A percentile compares a stretch with the other conserved stretches of the same genome.
phyloP scores from a whole-genome alignment of 768 basidiomycete genomes.

The Podaxis rugospora region DNA sequence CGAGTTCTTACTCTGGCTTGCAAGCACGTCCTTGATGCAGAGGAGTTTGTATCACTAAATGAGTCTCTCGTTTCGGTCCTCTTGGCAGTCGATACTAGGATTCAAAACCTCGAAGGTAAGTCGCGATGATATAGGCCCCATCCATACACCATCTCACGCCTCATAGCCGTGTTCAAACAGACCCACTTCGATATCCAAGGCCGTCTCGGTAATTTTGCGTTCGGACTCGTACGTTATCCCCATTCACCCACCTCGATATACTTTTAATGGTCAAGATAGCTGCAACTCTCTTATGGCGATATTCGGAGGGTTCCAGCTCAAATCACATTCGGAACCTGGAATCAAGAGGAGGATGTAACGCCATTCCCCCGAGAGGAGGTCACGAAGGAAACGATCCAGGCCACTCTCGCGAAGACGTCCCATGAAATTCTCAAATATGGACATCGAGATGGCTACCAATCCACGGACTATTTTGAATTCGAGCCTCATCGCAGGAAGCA shows the following conservation, averaged over 20 bases:
- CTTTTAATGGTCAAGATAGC: slow-evolving; percentile 14
- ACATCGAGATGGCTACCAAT: slow-evolving; percentile 27
- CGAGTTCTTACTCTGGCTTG: slow-evolving; percentile 27
- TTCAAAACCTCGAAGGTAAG: slow-evolving; percentile 28
- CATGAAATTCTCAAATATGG: slow-evolving; percentile 26
- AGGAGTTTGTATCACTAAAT: slow-evolving; percentile 24
- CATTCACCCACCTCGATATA: neutral
- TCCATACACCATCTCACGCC: neutral
- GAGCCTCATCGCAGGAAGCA: slow-evolving; percentile 17
- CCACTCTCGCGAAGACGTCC: slow-evolving; percentile 7
- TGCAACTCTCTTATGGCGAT: slow-evolving; percentile 29
- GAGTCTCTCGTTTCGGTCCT: slow-evolving; percentile 27
- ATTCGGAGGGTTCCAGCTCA: slow-evolving; percentile 25
- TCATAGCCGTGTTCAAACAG: slow-evolving; percentile 29
- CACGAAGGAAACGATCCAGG: slow-evolving; percentile 15
- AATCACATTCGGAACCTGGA: slow-evolving; percentile 26
- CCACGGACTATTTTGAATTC: slow-evolving; percentile 28
- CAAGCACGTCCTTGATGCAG: slow-evolving; percentile 28
- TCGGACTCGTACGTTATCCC: slow-evolving; percentile 25
- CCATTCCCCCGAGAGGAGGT: slow-evolving; percentile 11
- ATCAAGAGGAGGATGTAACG: slow-evolving; percentile 16
- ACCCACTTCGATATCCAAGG: slow-evolving; percentile 28
- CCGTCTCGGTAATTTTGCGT: slow-evolving; percentile 30
- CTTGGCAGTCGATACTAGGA: slow-evolving; percentile 24
- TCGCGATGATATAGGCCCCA: neutral